Evolutionary conservation across 306 rosid species (phyloP).

Genomic region (Casuarina equisetifolia): DNA sequence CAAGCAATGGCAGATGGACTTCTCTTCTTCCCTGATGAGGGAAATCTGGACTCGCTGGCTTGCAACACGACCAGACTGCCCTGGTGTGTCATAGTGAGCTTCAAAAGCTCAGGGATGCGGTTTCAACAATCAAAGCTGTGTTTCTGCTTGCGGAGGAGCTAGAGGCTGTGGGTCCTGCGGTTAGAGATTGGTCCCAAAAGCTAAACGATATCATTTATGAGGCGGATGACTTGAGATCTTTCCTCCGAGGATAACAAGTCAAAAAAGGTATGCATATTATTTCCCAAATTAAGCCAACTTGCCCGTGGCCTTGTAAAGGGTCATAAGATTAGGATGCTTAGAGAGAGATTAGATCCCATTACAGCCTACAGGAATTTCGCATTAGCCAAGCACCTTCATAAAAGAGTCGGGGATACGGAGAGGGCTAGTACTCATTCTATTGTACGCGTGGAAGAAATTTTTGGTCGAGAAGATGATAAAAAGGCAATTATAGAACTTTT

Average conservation of each 20-base stretch:
- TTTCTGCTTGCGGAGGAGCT: background rate
- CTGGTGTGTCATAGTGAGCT: background rate
- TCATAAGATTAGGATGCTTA: background rate
- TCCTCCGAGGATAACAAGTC: background rate
- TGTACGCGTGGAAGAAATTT: background rate
- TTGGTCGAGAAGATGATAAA: conserved; percentile 22
- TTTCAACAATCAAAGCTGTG: background rate
- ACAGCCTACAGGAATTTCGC: background rate
- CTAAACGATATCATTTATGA: background rate
- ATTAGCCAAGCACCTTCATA: background rate
- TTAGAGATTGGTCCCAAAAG: background rate
- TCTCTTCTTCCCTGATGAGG: no score
- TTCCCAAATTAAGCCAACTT: no score
- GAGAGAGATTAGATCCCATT: no score
- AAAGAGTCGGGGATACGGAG: background rate
- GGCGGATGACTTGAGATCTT: background rate
- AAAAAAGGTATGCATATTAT: background rate
- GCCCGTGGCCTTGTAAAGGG: background rate
- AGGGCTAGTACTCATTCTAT: background rate
- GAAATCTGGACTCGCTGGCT: no score
- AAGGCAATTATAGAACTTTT: background rate
- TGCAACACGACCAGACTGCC: no score
- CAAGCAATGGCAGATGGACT: no score
- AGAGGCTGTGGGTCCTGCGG: background rate
- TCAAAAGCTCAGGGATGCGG: background rate